Evolutionary conservation across 106 monocot species (phyloP).

Genomic region (Iris macrosiphon): DNA sequence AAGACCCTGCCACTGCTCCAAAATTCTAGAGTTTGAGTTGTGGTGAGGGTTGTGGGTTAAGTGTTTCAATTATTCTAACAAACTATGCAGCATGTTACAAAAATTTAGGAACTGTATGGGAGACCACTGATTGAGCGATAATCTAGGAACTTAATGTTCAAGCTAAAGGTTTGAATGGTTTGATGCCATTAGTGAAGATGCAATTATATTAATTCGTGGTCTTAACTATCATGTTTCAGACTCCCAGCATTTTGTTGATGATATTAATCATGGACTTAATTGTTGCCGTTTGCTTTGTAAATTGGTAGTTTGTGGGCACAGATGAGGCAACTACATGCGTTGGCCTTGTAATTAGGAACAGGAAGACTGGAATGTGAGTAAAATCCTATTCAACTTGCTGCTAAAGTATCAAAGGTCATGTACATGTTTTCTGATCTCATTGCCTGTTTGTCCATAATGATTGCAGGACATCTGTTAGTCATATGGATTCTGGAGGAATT

Average conservation of each 20-base stretch:
- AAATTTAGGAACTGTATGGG: too few relatives aligned
- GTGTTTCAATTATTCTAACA: too few relatives aligned
- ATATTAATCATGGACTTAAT: background rate
- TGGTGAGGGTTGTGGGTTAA: too few relatives aligned
- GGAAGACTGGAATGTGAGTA: constrained; percentile 69
- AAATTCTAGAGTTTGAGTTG: too few relatives aligned
- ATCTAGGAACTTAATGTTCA: too few relatives aligned
- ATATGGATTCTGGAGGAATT: constrained; percentile 66
- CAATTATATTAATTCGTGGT: too few relatives aligned
- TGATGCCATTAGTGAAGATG: too few relatives aligned
- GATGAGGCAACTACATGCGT: constrained; percentile 97
- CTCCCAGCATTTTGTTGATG: constrained; percentile 2
- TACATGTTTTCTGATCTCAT: constrained; percentile 5
- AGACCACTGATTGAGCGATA: too few relatives aligned
- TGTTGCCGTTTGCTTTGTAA: background rate
- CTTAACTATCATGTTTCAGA: too few relatives aligned
- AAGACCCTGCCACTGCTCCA: too few relatives aligned
- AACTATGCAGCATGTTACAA: too few relatives aligned
- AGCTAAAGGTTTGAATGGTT: too few relatives aligned
- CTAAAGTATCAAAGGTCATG: background rate
- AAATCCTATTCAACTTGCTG: background rate
- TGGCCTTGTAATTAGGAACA: constrained; percentile 76
- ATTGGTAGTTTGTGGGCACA: constrained; percentile 66
- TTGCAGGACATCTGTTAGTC: constrained; percentile 70
- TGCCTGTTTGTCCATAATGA: background rate